Percentiles rank a stretch among this genome's conserved stretches.
phyloP scores from a whole-genome alignment of 2,329 filamentous ascomycete genomes.

The Sporothrix protearum region DNA sequence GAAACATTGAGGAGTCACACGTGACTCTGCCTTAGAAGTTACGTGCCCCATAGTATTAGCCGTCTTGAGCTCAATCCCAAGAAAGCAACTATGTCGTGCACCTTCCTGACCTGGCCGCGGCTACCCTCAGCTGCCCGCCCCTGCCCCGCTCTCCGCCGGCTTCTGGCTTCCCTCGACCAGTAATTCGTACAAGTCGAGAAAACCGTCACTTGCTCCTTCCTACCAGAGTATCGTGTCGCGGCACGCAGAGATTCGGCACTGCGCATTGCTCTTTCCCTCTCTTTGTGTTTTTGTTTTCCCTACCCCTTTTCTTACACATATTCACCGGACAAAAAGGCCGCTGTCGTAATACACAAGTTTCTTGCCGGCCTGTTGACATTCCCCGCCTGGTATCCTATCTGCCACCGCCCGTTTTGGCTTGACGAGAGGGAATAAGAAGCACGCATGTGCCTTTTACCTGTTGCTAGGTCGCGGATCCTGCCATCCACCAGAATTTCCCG shows the following conservation, averaged over 20 bases:
- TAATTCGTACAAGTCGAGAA: background rate
- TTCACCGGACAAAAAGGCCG: background rate
- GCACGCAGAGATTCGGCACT: background rate
- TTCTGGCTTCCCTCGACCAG: background rate
- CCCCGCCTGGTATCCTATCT: background rate
- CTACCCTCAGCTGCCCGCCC: slow-evolving; percentile 8
- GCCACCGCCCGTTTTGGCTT: background rate
- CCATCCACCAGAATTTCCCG: background rate
- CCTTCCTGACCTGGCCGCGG: slow-evolving; percentile 12
- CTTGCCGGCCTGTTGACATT: background rate
- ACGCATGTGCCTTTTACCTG: slow-evolving; percentile 18
- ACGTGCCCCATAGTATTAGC: slow-evolving; percentile 1
- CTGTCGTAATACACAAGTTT: background rate
- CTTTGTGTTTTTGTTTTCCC: background rate
- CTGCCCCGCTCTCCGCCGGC: slow-evolving; percentile 11
- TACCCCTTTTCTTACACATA: background rate
- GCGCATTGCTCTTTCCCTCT: background rate
- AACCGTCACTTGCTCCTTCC: slow-evolving; percentile 2
- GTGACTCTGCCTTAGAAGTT: background rate
- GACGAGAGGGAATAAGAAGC: background rate
- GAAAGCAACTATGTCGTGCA: slow-evolving; percentile 12
- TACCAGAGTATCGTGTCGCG: slow-evolving; percentile 4
- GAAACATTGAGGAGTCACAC: background rate
- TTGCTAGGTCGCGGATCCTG: slow-evolving; percentile 11
- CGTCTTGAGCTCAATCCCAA: background rate